Conservation (phyloP, 1,284 basidiomycete species). For the Athelia psychrophila region DNA sequence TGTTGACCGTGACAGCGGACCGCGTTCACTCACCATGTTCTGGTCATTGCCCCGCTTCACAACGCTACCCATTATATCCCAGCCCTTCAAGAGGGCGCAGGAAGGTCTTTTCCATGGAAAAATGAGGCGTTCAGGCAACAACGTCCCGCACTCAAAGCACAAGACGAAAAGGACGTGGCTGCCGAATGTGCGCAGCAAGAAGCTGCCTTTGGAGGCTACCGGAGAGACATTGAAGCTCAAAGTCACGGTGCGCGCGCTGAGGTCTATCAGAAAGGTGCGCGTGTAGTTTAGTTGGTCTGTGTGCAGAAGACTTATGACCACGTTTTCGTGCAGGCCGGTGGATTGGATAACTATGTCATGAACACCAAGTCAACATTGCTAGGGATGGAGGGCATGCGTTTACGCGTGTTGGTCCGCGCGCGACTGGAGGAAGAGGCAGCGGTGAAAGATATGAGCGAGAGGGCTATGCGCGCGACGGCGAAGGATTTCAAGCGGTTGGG, state of each 20-base stretch:
- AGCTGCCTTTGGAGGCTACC: slow-evolving; percentile 64
- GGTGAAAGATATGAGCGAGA: neutral
- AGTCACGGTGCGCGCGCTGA: slow-evolving; percentile 71
- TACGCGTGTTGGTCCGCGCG: slow-evolving; percentile 60
- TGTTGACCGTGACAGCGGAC: neutral
- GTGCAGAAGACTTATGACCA: neutral
- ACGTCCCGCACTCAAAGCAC: slow-evolving; percentile 86
- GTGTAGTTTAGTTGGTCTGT: too few relatives aligned
- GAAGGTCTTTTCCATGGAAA: slow-evolving; percentile 80
- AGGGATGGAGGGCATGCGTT: slow-evolving; percentile 72
- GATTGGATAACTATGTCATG: slow-evolving; percentile 78
- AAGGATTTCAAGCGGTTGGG: too few relatives aligned
- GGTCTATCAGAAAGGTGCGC: slow-evolving; percentile 76
- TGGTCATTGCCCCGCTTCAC: neutral
- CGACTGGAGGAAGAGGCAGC: slow-evolving; percentile 22
- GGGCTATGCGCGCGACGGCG: too few relatives aligned
- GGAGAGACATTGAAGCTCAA: slow-evolving; percentile 59
- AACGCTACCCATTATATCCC: slow-evolving; percentile 35
- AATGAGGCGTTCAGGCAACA: slow-evolving; percentile 82
- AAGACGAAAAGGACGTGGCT: slow-evolving; percentile 92
- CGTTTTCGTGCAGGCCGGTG: slow-evolving; percentile 52
- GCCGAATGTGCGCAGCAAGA: slow-evolving; percentile 81
- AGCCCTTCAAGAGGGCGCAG: slow-evolving; percentile 75
- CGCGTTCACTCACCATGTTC: neutral
- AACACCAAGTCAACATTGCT: slow-evolving; percentile 63